Evolutionary conservation across 176 grass and related monocot genomes (phyloP).

Genomic region (Neostapfia colusana): DNA sequence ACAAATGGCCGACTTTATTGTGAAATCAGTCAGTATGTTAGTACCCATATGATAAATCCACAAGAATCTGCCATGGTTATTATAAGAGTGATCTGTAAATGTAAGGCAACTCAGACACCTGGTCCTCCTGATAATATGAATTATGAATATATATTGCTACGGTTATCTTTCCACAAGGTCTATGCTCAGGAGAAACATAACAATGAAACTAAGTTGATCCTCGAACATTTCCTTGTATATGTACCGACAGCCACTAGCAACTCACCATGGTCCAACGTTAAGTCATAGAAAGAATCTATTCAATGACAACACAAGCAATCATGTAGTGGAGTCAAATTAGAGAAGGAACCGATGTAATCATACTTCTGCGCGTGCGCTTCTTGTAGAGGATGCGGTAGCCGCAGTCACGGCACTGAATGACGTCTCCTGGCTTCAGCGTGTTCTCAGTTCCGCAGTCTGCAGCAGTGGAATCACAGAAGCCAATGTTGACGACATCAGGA

Average conservation of each 20-base stretch:
- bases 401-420: constrained; percentile 55
- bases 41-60: background rate
- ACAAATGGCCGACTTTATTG: too few species aligned
- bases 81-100: background rate
- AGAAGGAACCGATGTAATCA: background rate
- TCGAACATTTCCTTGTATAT: background rate
- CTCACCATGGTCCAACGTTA: background rate
- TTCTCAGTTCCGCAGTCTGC: constrained; percentile 50
- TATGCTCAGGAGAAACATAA: background rate
- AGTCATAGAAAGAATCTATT: background rate
- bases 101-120: background rate
- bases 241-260: background rate
- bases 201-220: background rate
- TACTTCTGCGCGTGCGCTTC: constrained; percentile 55
- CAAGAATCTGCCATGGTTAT: background rate
- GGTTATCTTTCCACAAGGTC: background rate
- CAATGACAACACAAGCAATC: background rate
- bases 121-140: background rate
- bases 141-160: background rate
- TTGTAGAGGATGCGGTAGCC: constrained; percentile 63
- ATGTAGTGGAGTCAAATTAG: background rate
- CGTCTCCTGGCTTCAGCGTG: constrained; percentile 50
- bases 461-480: background rate
- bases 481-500: background rate
- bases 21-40: background rate